Conservation (phyloP, 2,329 filamentous ascomycete species). For the Phoma sp. region DNA sequence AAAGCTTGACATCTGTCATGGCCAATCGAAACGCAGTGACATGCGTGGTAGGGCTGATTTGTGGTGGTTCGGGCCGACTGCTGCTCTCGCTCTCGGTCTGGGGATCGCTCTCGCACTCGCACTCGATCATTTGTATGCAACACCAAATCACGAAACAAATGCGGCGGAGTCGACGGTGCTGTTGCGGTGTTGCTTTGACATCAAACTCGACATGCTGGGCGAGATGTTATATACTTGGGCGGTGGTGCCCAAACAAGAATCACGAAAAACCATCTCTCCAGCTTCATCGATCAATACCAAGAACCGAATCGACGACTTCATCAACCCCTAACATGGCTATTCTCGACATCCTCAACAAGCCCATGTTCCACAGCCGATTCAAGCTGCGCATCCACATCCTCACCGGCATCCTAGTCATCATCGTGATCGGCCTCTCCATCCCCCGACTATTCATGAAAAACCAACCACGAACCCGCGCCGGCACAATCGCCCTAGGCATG, state of each 20-base stretch:
- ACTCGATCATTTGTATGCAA: slow-evolving; percentile 10
- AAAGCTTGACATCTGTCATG: background rate
- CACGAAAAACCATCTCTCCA: too few relatives aligned
- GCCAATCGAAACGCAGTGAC: background rate
- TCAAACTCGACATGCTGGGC: background rate
- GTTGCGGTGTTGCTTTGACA: background rate
- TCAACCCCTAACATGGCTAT: slow-evolving; percentile 13
- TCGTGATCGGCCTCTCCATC: slow-evolving; percentile 23
- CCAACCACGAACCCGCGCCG: slow-evolving; percentile 25
- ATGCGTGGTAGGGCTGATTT: slow-evolving; percentile 8
- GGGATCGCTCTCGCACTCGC: slow-evolving; percentile 18
- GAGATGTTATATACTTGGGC: slow-evolving; percentile 8
- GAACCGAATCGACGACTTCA: background rate
- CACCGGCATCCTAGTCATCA: slow-evolving; percentile 18
- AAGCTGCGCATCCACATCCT: slow-evolving; percentile 24
- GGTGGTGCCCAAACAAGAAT: too few relatives aligned
- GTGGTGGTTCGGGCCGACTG: slow-evolving; percentile 7
- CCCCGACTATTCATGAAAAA: slow-evolving; percentile 32
- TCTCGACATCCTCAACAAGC: slow-evolving; percentile 19
- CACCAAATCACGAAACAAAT: slow-evolving; percentile 13
- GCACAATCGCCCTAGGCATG: slow-evolving; percentile 33
- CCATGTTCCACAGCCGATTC: slow-evolving; percentile 36
- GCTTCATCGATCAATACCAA: background rate
- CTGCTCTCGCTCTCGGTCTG: slow-evolving; percentile 6
- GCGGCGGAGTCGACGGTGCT: slow-evolving; percentile 12